Evolutionary conservation across 805 yeast genomes (phyloP).

Genomic region (Teunomyces lycoperdinae): DNA sequence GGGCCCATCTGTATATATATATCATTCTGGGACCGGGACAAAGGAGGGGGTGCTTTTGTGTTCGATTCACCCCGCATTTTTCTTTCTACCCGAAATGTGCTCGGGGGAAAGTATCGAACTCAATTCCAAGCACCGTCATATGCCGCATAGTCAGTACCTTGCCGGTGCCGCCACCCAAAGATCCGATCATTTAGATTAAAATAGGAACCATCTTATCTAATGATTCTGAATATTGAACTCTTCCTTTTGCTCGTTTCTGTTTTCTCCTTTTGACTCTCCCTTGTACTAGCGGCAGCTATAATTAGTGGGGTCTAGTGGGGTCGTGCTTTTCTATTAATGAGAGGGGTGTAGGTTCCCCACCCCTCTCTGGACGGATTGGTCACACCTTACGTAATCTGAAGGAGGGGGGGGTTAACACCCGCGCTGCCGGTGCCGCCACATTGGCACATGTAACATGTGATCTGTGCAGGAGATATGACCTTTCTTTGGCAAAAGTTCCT

Average conservation of each 20-base stretch:
- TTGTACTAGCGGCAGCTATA: no score
- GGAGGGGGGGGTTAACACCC: background rate
- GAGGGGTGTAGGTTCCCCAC: background rate
- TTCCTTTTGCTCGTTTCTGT: no score
- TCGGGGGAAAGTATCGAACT: background rate
- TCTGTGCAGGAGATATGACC: background rate
- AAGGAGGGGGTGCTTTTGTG: conserved; percentile 12
- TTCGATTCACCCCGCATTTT: conserved; percentile 10
- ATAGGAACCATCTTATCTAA: no score
- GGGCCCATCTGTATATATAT: conserved; percentile 1
- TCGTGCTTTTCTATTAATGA: background rate
- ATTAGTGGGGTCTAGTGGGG: no score
- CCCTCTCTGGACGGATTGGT: background rate
- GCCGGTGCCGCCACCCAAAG: background rate
- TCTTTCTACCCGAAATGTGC: background rate
- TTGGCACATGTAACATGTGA: background rate
- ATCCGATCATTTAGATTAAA: no score
- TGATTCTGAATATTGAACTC: no score
- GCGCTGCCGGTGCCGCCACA: no score
- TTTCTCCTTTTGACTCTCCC: background rate
- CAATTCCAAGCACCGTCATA: background rate
- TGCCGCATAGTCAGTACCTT: background rate
- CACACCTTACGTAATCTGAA: background rate
- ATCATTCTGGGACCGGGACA: background rate
- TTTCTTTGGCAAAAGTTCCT: background rate